Percentiles rank a stretch among this genome's conserved stretches.
Conservation (phyloP, 208 protist genomes). For the Wallacemonas sp. region DNA sequence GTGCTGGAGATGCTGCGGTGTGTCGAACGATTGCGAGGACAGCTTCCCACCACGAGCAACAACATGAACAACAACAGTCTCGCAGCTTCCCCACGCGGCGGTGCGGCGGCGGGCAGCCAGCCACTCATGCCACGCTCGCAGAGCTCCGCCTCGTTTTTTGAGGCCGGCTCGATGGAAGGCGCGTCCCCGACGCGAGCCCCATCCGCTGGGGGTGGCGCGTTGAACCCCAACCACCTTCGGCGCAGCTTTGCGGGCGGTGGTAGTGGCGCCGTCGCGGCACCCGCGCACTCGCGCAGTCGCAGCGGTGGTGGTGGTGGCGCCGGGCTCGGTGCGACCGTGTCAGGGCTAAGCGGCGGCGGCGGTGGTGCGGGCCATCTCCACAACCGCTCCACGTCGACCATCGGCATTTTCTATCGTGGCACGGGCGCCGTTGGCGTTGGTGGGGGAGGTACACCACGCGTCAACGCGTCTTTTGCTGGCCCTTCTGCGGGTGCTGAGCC, state of each 20-base stretch:
- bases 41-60: not conserved
- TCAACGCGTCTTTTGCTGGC: not conserved
- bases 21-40: slow-evolving; percentile 22
- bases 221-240: not conserved
- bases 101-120: slow-evolving; percentile 6
- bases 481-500: not conserved
- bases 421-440: not conserved
- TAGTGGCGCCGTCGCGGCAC: not conserved
- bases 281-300: not conserved
- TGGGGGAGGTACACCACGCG: too few species aligned
- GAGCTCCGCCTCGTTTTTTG: slow-evolving; percentile 13
- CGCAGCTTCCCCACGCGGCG: not conserved
- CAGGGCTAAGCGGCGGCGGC: not conserved
- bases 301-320: not conserved
- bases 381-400: slow-evolving; percentile 4
- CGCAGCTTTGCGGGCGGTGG: not conserved
- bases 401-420: not conserved
- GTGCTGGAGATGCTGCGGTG: slow-evolving; percentile 33
- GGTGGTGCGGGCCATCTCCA: slow-evolving; percentile 1
- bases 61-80: too few species aligned
- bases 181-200: not conserved
- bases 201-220: not conserved
- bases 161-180: not conserved
- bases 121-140: not conserved
- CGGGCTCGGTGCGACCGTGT: not conserved